Conservation (phyloP, 2,329 filamentous ascomycete genomes). For the Sclerotiophoma versabilis region DNA sequence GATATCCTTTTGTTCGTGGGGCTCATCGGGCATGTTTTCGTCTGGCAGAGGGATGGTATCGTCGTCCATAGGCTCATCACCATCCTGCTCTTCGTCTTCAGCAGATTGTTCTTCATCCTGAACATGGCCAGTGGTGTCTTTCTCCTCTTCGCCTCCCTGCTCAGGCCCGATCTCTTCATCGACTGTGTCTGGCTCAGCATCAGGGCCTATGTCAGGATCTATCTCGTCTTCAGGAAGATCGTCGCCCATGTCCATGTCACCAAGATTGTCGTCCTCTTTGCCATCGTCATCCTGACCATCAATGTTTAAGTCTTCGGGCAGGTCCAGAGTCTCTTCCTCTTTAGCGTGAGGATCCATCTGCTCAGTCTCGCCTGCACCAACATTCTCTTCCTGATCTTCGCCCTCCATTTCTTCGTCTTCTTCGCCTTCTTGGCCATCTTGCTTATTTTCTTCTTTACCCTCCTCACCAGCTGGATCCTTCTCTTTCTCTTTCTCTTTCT, state of each 20-base stretch:
- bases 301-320: conserved; percentile 88
- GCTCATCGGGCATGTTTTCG: conserved; percentile 60
- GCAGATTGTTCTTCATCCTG: conserved; percentile 53
- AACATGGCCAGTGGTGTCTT: conserved; percentile 44
- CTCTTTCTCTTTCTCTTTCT: conserved; percentile 58
- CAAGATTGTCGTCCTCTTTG: conserved; percentile 58
- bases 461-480: conserved; percentile 63
- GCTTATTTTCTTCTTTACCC: conserved; percentile 65
- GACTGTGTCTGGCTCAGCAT: conserved; percentile 42
- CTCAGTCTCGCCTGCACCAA: conserved; percentile 71
- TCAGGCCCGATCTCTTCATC: conserved; percentile 45
- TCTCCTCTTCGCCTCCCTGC: conserved; percentile 43
- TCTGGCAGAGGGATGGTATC: conserved; percentile 50
- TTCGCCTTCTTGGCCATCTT: conserved; percentile 67
- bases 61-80: conserved; percentile 56
- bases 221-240: conserved; percentile 44
- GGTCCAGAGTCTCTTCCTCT: conserved; percentile 80
- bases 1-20: conserved; percentile 56
- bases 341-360: conserved; percentile 77
- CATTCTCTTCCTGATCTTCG: conserved; percentile 67
- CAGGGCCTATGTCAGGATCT: conserved; percentile 35
- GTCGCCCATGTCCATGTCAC: conserved; percentile 48
- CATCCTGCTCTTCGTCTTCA: conserved; percentile 55
- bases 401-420: conserved; percentile 63
- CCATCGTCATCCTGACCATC: conserved; percentile 70